phyloP scores from a whole-genome alignment of 2,329 filamentous ascomycete genomes.

The Juglanconis sp. region DNA sequence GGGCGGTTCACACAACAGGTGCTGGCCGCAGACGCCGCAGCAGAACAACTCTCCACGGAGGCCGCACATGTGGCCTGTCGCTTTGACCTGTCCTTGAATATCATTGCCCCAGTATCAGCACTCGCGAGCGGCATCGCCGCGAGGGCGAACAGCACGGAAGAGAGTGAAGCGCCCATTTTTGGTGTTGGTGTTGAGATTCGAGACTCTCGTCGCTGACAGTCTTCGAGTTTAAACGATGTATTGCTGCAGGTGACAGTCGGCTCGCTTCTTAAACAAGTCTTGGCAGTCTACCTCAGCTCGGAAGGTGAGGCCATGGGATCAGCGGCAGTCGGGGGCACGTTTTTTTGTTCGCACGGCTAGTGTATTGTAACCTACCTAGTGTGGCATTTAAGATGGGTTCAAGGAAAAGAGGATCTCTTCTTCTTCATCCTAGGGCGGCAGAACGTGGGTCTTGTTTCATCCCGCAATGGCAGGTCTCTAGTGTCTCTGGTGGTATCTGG shows the following conservation, averaged over 20 bases:
- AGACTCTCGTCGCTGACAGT: not conserved
- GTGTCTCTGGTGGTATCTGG: not conserved
- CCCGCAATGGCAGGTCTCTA: constrained; percentile 9
- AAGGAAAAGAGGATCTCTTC: not conserved
- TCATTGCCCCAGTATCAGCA: constrained; percentile 4
- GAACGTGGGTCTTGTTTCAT: not conserved
- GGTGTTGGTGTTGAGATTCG: not conserved
- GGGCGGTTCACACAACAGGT: constrained; percentile 16
- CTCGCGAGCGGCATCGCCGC: not conserved
- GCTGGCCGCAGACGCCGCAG: constrained; percentile 1
- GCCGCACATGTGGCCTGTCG: constrained; percentile 11
- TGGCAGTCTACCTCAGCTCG: not conserved
- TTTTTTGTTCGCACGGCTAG: not conserved
- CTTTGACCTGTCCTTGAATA: constrained; percentile 11
- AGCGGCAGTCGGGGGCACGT: not conserved
- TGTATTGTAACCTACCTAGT: constrained; percentile 6
- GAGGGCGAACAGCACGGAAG: constrained; percentile 7
- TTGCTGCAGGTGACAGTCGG: not conserved
- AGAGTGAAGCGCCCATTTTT: not conserved
- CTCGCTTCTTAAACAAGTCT: not conserved
- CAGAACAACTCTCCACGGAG: constrained; percentile 14
- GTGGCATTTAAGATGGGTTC: not conserved
- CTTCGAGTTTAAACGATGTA: not conserved
- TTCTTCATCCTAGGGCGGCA: not conserved
- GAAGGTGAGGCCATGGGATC: not conserved